A percentile compares a stretch with the other conserved stretches of the same genome.
These are phyloP conservation scores for Orbilia quercus DNA, from an alignment of 2,329 filamentous ascomycete species.

Conservation along the genomic window DNA sequence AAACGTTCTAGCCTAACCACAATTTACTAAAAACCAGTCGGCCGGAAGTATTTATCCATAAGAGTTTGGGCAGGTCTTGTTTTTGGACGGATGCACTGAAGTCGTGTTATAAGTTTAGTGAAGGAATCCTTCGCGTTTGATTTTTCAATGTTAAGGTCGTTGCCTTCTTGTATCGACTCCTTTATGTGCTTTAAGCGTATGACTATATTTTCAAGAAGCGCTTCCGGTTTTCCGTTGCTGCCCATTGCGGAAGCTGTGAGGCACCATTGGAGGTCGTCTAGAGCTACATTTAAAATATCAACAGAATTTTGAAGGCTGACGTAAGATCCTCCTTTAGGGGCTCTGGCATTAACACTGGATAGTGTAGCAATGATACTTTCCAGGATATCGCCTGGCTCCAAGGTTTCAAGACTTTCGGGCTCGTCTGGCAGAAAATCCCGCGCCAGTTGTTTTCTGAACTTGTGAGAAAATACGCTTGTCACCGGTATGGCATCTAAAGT, in stretches of 20 bases:
- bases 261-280: conserved; percentile 72
- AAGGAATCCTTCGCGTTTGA: conserved; percentile 80
- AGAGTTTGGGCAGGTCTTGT: conserved; percentile 19
- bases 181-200: conserved; percentile 61
- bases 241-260: conserved; percentile 55
- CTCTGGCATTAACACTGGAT: conserved; percentile 66
- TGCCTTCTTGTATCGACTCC: conserved; percentile 61
- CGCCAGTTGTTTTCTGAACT: conserved; percentile 75
- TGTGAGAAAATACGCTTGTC: conserved; percentile 67
- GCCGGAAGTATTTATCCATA: conserved; percentile 58
- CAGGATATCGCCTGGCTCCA: conserved; percentile 65
- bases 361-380: conserved; percentile 65
- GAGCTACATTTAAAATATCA: conserved; percentile 76
- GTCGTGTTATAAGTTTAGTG: conserved; percentile 71
- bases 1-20: too few relatives aligned
- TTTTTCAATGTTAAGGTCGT: conserved; percentile 63
- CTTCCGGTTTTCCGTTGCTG: conserved; percentile 59
- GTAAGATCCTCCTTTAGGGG: conserved; percentile 72
- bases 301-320: conserved; percentile 73
- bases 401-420: conserved; percentile 58
- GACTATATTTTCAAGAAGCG: conserved; percentile 29
- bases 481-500: conserved; percentile 72
- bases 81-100: conserved; percentile 26
- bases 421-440: conserved; percentile 71
- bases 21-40: too few relatives aligned